phyloP scores from a whole-genome alignment of 495 filamentous ascomycete genomes.

The Parmelia sp. region DNA sequence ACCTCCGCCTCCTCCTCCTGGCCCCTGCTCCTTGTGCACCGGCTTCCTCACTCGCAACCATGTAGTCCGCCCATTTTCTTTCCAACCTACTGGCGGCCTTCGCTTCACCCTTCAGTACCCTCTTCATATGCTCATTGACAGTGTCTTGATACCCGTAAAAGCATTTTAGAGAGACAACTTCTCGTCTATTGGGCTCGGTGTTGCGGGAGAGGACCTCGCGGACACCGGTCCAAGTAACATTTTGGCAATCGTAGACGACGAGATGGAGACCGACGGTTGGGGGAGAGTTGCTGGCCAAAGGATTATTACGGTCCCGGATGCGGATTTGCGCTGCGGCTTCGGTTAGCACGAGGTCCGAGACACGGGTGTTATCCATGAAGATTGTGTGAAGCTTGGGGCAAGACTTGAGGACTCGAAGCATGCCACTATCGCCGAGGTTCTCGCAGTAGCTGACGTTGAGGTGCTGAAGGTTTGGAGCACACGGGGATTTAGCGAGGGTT shows the following conservation, averaged over 20 bases:
- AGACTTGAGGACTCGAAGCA: slow-evolving; percentile 73
- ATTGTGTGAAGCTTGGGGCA: slow-evolving; percentile 63
- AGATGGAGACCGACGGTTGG: slow-evolving; percentile 62
- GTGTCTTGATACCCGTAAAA: slow-evolving; percentile 95
- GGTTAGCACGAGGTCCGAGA: slow-evolving; percentile 78
- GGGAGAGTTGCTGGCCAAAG: slow-evolving; percentile 32
- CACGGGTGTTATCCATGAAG: slow-evolving; percentile 90
- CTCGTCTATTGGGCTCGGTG: slow-evolving; percentile 49
- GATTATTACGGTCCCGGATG: slow-evolving; percentile 49
- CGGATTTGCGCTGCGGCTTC: slow-evolving; percentile 76
- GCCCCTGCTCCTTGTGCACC: slow-evolving; percentile 59
- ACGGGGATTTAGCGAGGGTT: slow-evolving; percentile 67
- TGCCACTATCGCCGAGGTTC: slow-evolving; percentile 71
- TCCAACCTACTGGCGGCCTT: slow-evolving; percentile 66
- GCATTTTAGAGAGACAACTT: slow-evolving; percentile 82
- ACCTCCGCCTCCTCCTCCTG: slow-evolving; percentile 63
- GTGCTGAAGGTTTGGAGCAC: slow-evolving; percentile 62
- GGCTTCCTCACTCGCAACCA: slow-evolving; percentile 85
- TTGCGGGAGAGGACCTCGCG: slow-evolving; percentile 82
- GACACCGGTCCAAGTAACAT: slow-evolving; percentile 88
- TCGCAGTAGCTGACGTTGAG: slow-evolving; percentile 89
- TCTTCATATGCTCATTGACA: slow-evolving; percentile 83
- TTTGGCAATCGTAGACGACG: slow-evolving; percentile 85
- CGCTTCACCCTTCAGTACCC: slow-evolving; percentile 70
- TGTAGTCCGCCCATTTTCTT: slow-evolving; percentile 88